Evolutionary conservation across 352 stramenopile species (phyloP), one percentile per base, ranked within the genome.

Genomic region (Globisporangium radiosum): DNA sequence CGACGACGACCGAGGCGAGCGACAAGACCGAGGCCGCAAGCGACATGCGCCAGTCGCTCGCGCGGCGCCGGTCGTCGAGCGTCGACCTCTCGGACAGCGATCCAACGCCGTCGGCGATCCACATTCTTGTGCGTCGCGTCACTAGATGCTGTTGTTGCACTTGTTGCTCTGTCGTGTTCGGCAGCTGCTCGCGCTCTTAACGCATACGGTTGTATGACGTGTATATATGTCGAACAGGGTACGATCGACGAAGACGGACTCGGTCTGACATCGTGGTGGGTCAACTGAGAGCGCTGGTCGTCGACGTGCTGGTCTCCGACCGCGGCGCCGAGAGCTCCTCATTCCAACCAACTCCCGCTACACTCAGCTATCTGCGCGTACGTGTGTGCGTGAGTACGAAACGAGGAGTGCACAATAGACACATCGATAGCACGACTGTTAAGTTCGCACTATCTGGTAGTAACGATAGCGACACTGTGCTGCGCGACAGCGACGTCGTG

Each of bases 191-290:
- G n/a, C 10, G 13, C 43, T 5, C 43, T 47, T 5, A 17, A 5
- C 15, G 42, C 17, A 5, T 11, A 15, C 9, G 42, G 42, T 7
- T 47, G 42, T 15, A 50, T 56, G 33, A 4, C 54, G 17, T 40
- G n/a, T 56, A n/a, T 52, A 5, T 42, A 5, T 51, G 47, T 39
- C 17, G 25, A 14, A 2, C 50, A 94, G 84, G 85, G 85, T 54
- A 92, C 85, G n/a, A 94, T 94, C 50, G 85, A 94, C 62, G 85
- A 94, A 70, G 85, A 94, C 56, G 85, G 85, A 13, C 63, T 94
- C 19, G 85, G 85, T 1, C 69, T 94, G 19, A 88, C 85, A 15
- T 94, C 85, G 64, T 94, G 85, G 85, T 94, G 85, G 85, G 73
- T 72, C 63, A 72, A 76, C 47, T 70, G 50, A 51, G 25, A 33